Evolutionary conservation across 1,284 basidiomycete species (phyloP), one percentile per base, ranked within the genome.

Genomic region (Golubevia sp.): DNA sequence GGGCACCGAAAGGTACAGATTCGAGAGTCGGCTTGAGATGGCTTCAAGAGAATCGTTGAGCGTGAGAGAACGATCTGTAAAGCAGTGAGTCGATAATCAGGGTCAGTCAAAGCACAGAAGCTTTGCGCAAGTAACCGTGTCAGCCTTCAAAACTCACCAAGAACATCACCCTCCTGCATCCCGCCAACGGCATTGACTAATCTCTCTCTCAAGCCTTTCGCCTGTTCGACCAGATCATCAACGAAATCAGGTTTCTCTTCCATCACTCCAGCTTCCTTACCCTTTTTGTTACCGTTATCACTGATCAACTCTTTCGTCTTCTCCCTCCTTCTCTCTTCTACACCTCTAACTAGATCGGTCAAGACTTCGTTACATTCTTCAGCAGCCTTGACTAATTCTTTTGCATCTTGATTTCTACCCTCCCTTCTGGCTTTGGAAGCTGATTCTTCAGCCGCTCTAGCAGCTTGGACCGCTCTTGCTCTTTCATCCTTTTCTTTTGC

Each of bases 401-500:
- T 62, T 2, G 66, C 64, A 3, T 60, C 61, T 26, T 52, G 21
- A 23, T 5, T 13, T 2, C 21, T 6, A 23, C 21, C 27, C 55
- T 56, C 2, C 49, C 24, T 15, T 68, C 64, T 20, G 59, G 61
- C 62, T 2, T 61, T 63, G 0, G 59, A 67, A 1, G 68, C 66
- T 15, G 55, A 49, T 1, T 63, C 59, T 50, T 66, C 62, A 30
- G 59, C 54, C 11, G 64, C 68, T 11, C 63, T 57, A 2, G 67
- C 68, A 0, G 67, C 68, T 13, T 63, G 57, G 44, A 68, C 66
- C 3, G 69, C 68, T 48, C 70, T 70, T 11, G 64, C 48, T 6
- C 68, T 51, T 26, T 73, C 74, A n/a, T 75, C 74, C 56, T 74
- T 69, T 53, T 74, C 73, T 58, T 71, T 61, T 18, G 68, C 74